Evolutionary conservation across 495 filamentous ascomycete genomes (phyloP).

Genomic region (Xanthoparmelia taractica): DNA sequence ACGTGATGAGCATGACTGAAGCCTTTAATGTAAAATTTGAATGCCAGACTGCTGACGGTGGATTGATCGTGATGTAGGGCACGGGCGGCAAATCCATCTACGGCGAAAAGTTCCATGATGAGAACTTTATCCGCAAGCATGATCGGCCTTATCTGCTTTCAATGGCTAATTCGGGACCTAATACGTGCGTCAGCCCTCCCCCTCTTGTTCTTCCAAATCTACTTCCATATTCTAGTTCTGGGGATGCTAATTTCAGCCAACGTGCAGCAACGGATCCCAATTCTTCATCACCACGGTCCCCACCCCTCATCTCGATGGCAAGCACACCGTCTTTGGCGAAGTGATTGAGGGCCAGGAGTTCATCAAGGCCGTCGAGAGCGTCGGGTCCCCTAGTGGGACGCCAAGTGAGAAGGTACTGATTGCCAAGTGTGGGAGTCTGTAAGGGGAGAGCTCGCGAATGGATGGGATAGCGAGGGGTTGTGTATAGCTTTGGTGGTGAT

Average conservation of each 20-base stretch:
- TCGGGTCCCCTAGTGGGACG: constrained; percentile 22
- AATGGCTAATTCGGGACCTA: constrained; percentile 76
- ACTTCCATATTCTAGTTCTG: not conserved
- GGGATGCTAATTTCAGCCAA: not conserved
- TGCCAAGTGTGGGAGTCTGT: not conserved
- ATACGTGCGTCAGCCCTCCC: constrained; percentile 40
- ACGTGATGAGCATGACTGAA: too few relatives aligned
- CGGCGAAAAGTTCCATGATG: constrained; percentile 76
- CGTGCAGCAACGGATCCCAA: constrained; percentile 47
- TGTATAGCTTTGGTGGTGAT: not conserved
- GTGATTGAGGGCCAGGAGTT: constrained; percentile 66
- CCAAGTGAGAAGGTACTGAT: constrained; percentile 13
- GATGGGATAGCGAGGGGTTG: not conserved
- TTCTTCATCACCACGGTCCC: constrained; percentile 71
- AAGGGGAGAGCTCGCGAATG: not conserved
- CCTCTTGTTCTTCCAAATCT: accelerated
- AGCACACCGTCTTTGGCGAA: constrained; percentile 77
- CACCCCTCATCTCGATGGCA: constrained; percentile 68
- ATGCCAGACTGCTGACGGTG: not conserved
- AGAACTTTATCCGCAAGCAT: constrained; percentile 68
- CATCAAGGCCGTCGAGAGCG: constrained; percentile 66
- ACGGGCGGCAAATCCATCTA: constrained; percentile 84
- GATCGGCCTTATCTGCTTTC: constrained; percentile 57
- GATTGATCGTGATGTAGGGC: constrained; percentile 42
- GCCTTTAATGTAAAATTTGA: too few relatives aligned